Evolutionary conservation across 257 asterid species (phyloP).

Genomic region (Jacaranda mimosifolia): DNA sequence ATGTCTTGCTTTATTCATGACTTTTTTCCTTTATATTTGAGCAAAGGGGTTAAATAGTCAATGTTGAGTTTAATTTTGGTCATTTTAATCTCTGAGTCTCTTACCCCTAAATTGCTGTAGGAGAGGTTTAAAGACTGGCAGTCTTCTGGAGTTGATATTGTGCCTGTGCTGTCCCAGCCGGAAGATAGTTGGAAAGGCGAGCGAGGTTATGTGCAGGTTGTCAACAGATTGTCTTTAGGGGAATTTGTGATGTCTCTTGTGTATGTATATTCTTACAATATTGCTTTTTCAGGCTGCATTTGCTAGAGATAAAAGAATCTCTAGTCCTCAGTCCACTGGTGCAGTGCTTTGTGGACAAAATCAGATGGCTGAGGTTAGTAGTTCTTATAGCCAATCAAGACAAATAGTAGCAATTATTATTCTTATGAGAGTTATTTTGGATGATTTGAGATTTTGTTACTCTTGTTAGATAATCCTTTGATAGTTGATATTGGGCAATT

Average conservation of each 20-base stretch:
- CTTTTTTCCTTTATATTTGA: neutral
- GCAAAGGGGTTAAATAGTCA: neutral
- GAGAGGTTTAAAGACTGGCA: slow-evolving; percentile 88
- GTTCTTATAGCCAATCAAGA: slow-evolving; percentile 14
- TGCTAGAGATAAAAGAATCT: slow-evolving; percentile 61
- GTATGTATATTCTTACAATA: slow-evolving; percentile 29
- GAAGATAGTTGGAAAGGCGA: slow-evolving; percentile 86
- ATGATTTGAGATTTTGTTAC: neutral
- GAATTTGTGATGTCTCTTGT: slow-evolving; percentile 6
- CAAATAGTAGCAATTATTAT: neutral
- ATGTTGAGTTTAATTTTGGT: neutral
- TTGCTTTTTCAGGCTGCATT: slow-evolving; percentile 81
- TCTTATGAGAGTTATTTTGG: slow-evolving; percentile 5
- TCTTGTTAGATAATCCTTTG: slow-evolving; percentile 2
- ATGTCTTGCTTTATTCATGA: slow-evolving; percentile 26
- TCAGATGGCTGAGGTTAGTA: slow-evolving; percentile 92
- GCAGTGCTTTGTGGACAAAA: slow-evolving; percentile 97
- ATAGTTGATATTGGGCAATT: neutral
- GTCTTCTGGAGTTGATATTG: slow-evolving; percentile 79
- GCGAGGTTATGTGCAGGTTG: slow-evolving; percentile 91
- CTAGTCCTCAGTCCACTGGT: slow-evolving; percentile 78
- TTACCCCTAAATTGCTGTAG: slow-evolving; percentile 41
- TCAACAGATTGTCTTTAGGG: slow-evolving; percentile 27
- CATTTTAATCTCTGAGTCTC: neutral
- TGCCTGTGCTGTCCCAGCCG: slow-evolving; percentile 91